Base-by-base conservation (phyloP, 495 filamentous ascomycete genomes). In the Staphylotrichum tortipilum region DNA sequence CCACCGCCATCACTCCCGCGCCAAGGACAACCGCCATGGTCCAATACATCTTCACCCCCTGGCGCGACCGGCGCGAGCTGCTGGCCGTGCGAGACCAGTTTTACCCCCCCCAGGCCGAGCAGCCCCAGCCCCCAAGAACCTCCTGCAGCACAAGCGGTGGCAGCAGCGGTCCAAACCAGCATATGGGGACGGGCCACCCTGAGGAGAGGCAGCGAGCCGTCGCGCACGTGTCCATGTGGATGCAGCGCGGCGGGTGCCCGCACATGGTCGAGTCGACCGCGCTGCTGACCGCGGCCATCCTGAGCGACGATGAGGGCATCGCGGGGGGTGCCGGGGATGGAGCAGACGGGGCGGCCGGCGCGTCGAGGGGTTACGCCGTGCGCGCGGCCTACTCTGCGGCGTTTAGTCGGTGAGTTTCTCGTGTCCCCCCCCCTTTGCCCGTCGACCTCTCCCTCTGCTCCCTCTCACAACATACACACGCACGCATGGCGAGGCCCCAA, bases 231-330 rank as follows among this genome's bases (percentile, higher is more conserved):
- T 66, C 68, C 15, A 69, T 78, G 58, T 80, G 75, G 74, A 71
- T 76, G 69, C 72, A 78, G 55, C 81, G 86, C 54, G 86, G 86
- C 47, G 81, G 80, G 56, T 81, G 89, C 37, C 86, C 87, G 24
- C 86, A 91, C 68, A 73, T 87, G 54, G 78, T 94, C 44, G 86
- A 90, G 67, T 84, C 83, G 12, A 94, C 86, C 2, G 86, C 86
- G 14, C 70, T 89, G 23, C 71, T 94, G 49, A 83, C 78, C 31
- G 81, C 87, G 52, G 86, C 86, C 7, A 74, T 85, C 39, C 70
- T 94, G 24, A 78, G 80, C 52, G 84, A 89, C 61, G 62, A 69
- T 50, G 29, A 14, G 24, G n/a, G 17, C 17, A 17, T 7, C 19
- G 22, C 26, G 30, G 14, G 12, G 3, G 17, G 9, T 17, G 36